phyloP scores from a whole-genome alignment of 352 stramenopile species.

The Phytophthora cajani region DNA sequence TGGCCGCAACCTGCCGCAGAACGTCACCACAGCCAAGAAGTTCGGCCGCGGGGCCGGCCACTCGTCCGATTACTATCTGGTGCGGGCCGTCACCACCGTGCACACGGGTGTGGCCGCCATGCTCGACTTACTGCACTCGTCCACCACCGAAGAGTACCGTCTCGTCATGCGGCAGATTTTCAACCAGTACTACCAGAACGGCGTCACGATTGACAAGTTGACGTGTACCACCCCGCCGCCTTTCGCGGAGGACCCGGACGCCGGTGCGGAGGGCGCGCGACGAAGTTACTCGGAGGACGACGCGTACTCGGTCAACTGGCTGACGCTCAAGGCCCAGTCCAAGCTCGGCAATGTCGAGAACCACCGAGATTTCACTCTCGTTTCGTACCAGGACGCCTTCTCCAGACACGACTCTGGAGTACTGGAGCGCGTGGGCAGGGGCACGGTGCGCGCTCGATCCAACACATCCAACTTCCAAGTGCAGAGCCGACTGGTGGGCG shows the following conservation, averaged over 20 bases:
- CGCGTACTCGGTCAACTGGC: constrained; percentile 73
- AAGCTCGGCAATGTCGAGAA: constrained; percentile 48
- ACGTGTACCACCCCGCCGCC: constrained; percentile 64
- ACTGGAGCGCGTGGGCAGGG: constrained; percentile 40
- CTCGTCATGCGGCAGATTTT: constrained; percentile 72
- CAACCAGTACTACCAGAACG: constrained; percentile 55
- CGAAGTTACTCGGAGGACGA: constrained; percentile 65
- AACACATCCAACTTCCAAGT: constrained; percentile 27
- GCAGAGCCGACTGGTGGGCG: constrained; percentile 44
- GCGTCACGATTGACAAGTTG: constrained; percentile 66
- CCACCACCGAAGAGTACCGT: constrained; percentile 51
- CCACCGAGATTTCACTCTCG: constrained; percentile 68
- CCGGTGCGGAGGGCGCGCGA: constrained; percentile 30
- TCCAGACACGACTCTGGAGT: constrained; percentile 41
- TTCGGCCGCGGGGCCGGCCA: constrained; percentile 57
- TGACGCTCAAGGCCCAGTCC: constrained; percentile 54
- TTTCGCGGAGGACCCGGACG: constrained; percentile 44
- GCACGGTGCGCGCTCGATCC: constrained; percentile 29
- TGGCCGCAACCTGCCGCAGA: constrained; percentile 52
- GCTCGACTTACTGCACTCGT: constrained; percentile 56
- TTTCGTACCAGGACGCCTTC: constrained; percentile 78
- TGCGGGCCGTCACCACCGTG: constrained; percentile 66
- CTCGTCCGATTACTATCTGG: constrained; percentile 71
- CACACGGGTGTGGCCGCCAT: constrained; percentile 50
- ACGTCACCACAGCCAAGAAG: constrained; percentile 49